phyloP scores from a whole-genome alignment of 2,329 filamentous ascomycete genomes.

The Paecilomyces sp. region DNA sequence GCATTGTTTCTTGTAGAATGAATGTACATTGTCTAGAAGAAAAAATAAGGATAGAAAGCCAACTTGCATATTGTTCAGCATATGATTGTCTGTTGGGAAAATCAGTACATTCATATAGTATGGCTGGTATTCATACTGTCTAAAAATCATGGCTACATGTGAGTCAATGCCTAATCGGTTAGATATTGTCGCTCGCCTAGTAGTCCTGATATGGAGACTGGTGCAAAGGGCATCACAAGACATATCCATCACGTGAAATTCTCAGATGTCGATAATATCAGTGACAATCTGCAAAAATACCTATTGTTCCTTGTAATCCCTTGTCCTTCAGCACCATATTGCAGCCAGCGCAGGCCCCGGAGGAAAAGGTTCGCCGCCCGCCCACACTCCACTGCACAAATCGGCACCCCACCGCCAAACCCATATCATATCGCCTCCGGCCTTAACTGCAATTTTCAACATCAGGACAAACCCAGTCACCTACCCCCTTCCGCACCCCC shows the following conservation, averaged over 20 bases:
- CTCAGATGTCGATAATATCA: background rate
- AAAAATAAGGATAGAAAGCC: background rate
- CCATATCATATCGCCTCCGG: conserved; percentile 27
- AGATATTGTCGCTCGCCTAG: background rate
- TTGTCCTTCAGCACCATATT: background rate
- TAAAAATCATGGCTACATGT: background rate
- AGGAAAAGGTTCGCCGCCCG: conserved; percentile 19
- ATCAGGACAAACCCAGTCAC: conserved; percentile 9
- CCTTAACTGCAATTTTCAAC: conserved; percentile 28
- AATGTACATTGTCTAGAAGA: background rate
- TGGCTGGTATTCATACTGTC: background rate
- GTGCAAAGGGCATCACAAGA: background rate
- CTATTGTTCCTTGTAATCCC: background rate
- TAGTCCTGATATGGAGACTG: background rate
- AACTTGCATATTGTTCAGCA: background rate
- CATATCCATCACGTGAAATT: background rate
- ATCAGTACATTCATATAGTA: background rate
- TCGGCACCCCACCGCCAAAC: conserved; percentile 24
- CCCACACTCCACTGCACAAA: conserved; percentile 32
- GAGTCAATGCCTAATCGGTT: background rate
- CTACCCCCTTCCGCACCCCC: conserved; percentile 3
- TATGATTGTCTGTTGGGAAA: background rate
- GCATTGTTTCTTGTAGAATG: background rate
- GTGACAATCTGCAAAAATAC: background rate
- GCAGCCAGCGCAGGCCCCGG: background rate